Conservation (phyloP, 2,329 filamentous ascomycete species). For the Stagonosporopsis tanaceti region DNA sequence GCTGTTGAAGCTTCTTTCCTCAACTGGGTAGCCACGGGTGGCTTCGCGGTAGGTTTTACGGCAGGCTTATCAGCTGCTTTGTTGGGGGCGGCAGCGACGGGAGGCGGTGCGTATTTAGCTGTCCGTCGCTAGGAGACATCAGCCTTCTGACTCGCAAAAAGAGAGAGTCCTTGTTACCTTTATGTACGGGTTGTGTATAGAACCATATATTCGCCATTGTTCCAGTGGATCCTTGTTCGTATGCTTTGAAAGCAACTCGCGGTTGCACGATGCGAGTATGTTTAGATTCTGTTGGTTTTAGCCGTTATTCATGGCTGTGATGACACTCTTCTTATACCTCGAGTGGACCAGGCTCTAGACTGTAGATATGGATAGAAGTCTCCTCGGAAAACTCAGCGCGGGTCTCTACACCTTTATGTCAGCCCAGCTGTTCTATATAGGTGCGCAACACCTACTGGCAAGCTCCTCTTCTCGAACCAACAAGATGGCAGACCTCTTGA, state of each 20-base stretch:
- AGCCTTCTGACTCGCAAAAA: constrained; percentile 11
- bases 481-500: constrained; percentile 67
- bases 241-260: constrained; percentile 66
- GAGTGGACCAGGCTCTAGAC: constrained; percentile 74
- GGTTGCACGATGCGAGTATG: constrained; percentile 72
- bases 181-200: constrained; percentile 76
- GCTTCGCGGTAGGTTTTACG: constrained; percentile 33
- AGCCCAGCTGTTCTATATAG: constrained; percentile 10
- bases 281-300: constrained; percentile 66
- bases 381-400: constrained; percentile 76
- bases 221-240: constrained; percentile 67
- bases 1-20: constrained; percentile 33
- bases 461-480: constrained; percentile 78
- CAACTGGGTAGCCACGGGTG: constrained; percentile 23
- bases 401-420: constrained; percentile 60
- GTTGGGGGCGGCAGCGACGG: constrained; percentile 32
- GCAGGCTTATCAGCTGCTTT: constrained; percentile 24
- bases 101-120: constrained; percentile 48
- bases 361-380: constrained; percentile 85
- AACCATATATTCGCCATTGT: constrained; percentile 70
- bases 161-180: constrained; percentile 52
- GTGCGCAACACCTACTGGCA: constrained; percentile 60
- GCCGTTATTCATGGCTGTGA: constrained; percentile 46
- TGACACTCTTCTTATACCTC: constrained; percentile 57
- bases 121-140: constrained; percentile 52